These are phyloP conservation scores for Pseudopyrenochaeta lycopersici DNA, from an alignment of 2,329 filamentous ascomycete genomes.

Conservation along the genomic window DNA sequence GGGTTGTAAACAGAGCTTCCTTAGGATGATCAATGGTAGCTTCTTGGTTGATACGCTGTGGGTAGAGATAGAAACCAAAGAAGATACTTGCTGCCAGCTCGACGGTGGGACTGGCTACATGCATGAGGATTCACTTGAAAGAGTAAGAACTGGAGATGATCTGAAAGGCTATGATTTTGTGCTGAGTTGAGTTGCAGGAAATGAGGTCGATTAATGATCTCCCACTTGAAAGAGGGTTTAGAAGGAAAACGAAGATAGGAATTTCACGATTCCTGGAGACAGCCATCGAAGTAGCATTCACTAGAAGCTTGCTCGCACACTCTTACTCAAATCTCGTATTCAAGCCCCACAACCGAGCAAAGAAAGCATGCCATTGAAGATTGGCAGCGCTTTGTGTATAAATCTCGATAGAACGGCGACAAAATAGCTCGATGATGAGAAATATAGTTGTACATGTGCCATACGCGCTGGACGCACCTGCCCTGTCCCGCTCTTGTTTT, in stretches of 20 bases:
- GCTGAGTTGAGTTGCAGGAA: background rate
- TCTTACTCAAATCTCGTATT: background rate
- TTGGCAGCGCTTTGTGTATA: too few relatives aligned
- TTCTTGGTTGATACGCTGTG: slow-evolving; percentile 2
- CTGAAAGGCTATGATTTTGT: background rate
- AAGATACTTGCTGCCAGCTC: background rate
- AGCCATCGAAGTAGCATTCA: background rate
- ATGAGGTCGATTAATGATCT: background rate
- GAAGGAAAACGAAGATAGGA: background rate
- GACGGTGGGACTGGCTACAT: background rate
- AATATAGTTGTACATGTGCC: too few relatives aligned
- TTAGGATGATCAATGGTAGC: background rate
- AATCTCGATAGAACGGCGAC: too few relatives aligned
- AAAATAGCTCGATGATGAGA: too few relatives aligned
- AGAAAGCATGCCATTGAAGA: too few relatives aligned
- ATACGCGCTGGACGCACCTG: too few relatives aligned
- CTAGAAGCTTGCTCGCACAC: background rate
- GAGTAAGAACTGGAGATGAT: background rate
- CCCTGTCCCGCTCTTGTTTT: too few relatives aligned
- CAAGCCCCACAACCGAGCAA: too few relatives aligned
- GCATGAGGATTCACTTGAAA: too few relatives aligned
- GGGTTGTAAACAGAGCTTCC: background rate
- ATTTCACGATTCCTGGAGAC: background rate
- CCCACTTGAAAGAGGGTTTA: background rate
- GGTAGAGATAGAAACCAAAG: background rate